phyloP scores from a whole-genome alignment of 306 rosid genomes.

The Gillenia trifoliata region DNA sequence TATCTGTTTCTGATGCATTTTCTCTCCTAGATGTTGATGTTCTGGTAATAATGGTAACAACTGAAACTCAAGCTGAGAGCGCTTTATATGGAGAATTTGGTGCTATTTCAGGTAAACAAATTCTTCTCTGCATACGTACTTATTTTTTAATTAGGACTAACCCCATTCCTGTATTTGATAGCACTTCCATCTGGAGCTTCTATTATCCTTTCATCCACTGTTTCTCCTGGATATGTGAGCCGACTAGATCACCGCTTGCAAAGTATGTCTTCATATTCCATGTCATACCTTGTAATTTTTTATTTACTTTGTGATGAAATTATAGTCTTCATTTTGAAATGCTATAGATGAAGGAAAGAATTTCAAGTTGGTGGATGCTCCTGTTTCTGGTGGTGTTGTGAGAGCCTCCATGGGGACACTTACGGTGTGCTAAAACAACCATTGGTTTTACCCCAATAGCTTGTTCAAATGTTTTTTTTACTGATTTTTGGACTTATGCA shows the following conservation, averaged over 20 bases:
- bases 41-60: slow-evolving; percentile 86
- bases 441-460: slow-evolving; percentile 18
- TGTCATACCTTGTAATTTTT: background rate
- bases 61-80: slow-evolving; percentile 80
- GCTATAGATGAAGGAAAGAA: slow-evolving; percentile 66
- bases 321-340: slow-evolving; percentile 27
- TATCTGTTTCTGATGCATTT: slow-evolving; percentile 4
- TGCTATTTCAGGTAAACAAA: slow-evolving; percentile 72
- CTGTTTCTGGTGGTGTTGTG: slow-evolving; percentile 91
- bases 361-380: slow-evolving; percentile 95
- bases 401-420: slow-evolving; percentile 80
- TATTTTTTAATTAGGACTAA: slow-evolving; percentile 22
- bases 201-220: slow-evolving; percentile 80
- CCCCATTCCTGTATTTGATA: slow-evolving; percentile 31
- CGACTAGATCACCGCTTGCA: slow-evolving; percentile 70
- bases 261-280: slow-evolving; percentile 45
- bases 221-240: slow-evolving; percentile 88
- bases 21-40: slow-evolving; percentile 69
- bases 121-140: slow-evolving; percentile 18
- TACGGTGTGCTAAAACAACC: slow-evolving; percentile 55
- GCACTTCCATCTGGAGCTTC: slow-evolving; percentile 85
- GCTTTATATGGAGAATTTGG: slow-evolving; percentile 80
- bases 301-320: slow-evolving; percentile 23
- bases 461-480: slow-evolving; percentile 21
- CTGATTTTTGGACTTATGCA: slow-evolving; percentile 18